Evolutionary conservation across 768 basidiomycete genomes (phyloP), one percentile per base, ranked within the genome.

Genomic region (Termitomyces sp.): DNA sequence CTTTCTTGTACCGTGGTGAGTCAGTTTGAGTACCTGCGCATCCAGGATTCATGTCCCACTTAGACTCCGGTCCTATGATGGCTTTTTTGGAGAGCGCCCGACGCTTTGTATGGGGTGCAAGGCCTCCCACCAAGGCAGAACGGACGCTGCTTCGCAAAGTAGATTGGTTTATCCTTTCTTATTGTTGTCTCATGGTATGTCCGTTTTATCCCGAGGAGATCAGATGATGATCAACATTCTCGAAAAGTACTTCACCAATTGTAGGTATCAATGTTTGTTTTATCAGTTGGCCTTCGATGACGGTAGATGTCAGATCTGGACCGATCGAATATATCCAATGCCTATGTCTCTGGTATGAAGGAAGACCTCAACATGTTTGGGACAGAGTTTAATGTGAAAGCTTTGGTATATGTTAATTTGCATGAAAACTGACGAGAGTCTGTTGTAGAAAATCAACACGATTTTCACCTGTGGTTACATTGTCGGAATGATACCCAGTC

Each of bases 301-400:
- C 65, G 33, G 48, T 48, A 35, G 32, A 28, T 28, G 15, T 38
- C 38, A 89, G 86, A 89, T 71, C 76, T 90, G 22, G 87, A 89
- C 70, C 75, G 87, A 59, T 86, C 87, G 36, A 89, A 89, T 71
- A 76, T 90, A 33, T 78, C 79, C 65, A 91, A 91, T 71, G 89
- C 89, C 12, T 90, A 89, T 71, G 86, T 89, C n/a, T 89, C 87
- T 5, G 89, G 89, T 7, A 89, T 92, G 88, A 85, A 81, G 63
- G 86, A 90, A 71, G 88, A 88, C 22, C 77, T 91, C 40, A 65
- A 79, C 59, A 87, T 90, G 86, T 70, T 76, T 46, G 87, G 87
- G 42, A 85, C 80, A 44, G 78, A 90, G 51, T 83, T 84, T 67
- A 89, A 90, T 67, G 81, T 83, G 55, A 63, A 77, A 44, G 24